These are phyloP conservation scores for Cordyceps cicadae DNA, from an alignment of 2,329 filamentous ascomycete species.

Conservation along the genomic window DNA sequence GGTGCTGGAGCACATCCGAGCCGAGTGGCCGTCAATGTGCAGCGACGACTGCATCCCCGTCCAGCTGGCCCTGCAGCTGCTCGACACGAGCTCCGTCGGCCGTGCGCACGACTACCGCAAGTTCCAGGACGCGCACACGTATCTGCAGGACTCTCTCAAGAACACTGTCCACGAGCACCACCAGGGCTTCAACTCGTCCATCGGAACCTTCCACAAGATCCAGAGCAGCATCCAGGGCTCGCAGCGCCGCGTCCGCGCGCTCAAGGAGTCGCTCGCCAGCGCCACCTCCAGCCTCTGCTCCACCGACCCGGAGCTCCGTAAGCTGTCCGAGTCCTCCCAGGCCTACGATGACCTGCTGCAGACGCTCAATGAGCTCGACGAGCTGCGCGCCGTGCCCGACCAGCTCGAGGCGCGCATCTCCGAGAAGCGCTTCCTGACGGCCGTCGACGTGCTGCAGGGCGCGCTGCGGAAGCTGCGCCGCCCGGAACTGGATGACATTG, in stretches of 20 bases:
- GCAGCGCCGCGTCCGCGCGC: constrained; percentile 70
- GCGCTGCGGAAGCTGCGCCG: constrained; percentile 75
- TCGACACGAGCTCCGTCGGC: constrained; percentile 89
- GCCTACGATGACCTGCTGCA: constrained; percentile 86
- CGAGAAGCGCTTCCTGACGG: constrained; percentile 88
- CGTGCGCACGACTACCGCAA: constrained; percentile 79
- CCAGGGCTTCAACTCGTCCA: constrained; percentile 97
- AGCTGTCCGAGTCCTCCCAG: constrained; percentile 77
- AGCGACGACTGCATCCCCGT: constrained; percentile 83
- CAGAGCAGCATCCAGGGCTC: constrained; percentile 86
- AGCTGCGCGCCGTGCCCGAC: constrained; percentile 81
- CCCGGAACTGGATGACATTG: constrained; percentile 85
- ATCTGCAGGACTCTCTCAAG: constrained; percentile 88
- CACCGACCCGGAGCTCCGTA: constrained; percentile 85
- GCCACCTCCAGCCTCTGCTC: constrained; percentile 75
- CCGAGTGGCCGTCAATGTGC: constrained; percentile 89
- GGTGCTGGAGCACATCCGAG: constrained; percentile 74
- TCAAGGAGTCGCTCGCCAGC: constrained; percentile 75
- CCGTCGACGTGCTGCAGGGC: constrained; percentile 85
- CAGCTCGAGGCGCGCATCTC: constrained; percentile 90
- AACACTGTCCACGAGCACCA: constrained; percentile 97
- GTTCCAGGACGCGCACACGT: constrained; percentile 75
- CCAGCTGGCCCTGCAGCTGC: constrained; percentile 86
- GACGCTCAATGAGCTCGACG: constrained; percentile 74
- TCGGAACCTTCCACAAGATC: constrained; percentile 98